Evolutionary conservation across 371 early-diverging fungal species (phyloP).

Genomic region (Actinomortierella wolfii): DNA sequence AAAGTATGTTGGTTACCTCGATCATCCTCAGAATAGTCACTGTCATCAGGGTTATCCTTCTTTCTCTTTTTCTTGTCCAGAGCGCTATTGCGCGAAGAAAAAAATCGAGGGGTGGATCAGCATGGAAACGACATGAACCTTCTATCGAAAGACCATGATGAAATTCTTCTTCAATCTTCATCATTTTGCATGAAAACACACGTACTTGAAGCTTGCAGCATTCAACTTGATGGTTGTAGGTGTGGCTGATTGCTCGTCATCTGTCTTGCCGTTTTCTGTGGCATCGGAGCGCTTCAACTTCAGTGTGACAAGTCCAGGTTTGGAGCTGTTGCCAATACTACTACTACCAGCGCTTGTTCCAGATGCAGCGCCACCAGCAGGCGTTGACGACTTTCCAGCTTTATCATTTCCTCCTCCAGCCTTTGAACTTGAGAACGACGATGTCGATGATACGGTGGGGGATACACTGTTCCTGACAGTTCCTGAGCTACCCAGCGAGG

Average conservation of each 20-base stretch:
- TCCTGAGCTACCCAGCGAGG: too few species aligned
- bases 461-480: conserved; percentile 8
- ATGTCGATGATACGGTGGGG: conserved; percentile 29
- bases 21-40: conserved; percentile 45
- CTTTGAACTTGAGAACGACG: conserved; percentile 27
- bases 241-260: conserved; percentile 23
- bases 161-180: too few species aligned
- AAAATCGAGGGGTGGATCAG: too few species aligned
- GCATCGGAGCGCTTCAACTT: conserved; percentile 44
- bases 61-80: conserved; percentile 23
- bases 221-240: conserved; percentile 34
- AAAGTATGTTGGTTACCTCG: conserved; percentile 18
- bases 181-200: too few species aligned
- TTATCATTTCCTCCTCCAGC: conserved; percentile 6
- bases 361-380: too few species aligned
- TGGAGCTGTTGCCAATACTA: conserved; percentile 5
- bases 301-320: conserved; percentile 34
- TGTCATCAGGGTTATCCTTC: conserved; percentile 35
- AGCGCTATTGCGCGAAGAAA: too few species aligned
- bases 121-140: too few species aligned
- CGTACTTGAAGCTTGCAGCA: too few species aligned
- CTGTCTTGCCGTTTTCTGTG: conserved; percentile 26
- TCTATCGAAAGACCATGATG: too few species aligned
- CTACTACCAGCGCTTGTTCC: too few species aligned
- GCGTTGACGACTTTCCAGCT: too few species aligned